These are phyloP conservation scores for Rhazya stricta DNA, from an alignment of 257 asterid species.

Conservation along the genomic window DNA sequence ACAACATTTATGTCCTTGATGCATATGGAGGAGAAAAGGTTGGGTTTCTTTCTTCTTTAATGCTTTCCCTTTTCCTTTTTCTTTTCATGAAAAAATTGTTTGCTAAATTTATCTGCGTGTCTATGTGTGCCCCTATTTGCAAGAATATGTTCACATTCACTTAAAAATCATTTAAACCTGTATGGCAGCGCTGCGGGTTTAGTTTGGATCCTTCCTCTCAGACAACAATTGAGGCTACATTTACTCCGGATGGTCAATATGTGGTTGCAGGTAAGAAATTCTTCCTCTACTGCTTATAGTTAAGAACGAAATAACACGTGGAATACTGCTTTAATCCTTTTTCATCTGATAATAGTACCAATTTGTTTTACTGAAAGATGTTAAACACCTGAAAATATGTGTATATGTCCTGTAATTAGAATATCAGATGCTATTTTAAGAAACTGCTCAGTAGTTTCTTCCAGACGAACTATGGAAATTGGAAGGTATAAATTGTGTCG, in stretches of 20 bases:
- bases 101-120: neutral
- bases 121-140: neutral
- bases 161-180: neutral
- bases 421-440: neutral
- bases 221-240: slow-evolving; percentile 73
- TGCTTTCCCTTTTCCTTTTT: neutral
- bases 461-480: neutral
- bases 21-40: slow-evolving; percentile 98
- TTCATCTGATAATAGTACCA: neutral
- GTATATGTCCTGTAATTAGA: neutral
- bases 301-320: neutral
- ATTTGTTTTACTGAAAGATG: neutral
- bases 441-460: neutral
- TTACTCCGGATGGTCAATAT: slow-evolving; percentile 95
- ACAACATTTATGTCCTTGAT: slow-evolving; percentile 78
- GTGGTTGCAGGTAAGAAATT: slow-evolving; percentile 63
- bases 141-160: neutral
- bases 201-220: slow-evolving; percentile 67
- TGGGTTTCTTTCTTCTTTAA: slow-evolving; percentile 11
- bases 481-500: neutral
- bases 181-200: slow-evolving; percentile 72
- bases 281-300: neutral
- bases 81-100: neutral
- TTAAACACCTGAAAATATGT: neutral
- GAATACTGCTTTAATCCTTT: neutral